A percentile compares a stretch with the other conserved stretches of the same genome.
phyloP scores from a whole-genome alignment of 2,329 filamentous ascomycete species.

The Septoria petroselini region DNA sequence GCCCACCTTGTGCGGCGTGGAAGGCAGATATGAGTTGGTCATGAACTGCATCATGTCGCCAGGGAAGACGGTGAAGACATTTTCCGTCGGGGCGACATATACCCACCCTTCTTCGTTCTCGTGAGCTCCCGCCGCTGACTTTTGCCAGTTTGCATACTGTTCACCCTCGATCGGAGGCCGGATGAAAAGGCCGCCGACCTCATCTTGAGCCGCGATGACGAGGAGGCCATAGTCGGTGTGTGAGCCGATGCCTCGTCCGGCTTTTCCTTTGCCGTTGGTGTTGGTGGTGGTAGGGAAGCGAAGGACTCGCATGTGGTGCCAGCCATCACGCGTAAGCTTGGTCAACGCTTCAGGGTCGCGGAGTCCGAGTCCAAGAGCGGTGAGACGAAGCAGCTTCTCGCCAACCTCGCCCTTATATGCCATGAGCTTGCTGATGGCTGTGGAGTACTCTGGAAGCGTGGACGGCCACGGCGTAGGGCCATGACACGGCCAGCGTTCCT shows the following conservation, averaged over 20 bases:
- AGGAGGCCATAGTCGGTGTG: conserved; percentile 20
- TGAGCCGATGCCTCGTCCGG: conserved; percentile 15
- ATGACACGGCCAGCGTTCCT: conserved; percentile 14
- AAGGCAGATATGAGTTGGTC: conserved; percentile 16
- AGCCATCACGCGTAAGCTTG: conserved; percentile 13
- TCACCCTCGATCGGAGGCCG: conserved; percentile 11
- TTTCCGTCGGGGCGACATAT: conserved; percentile 8
- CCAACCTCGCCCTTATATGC: conserved; percentile 13
- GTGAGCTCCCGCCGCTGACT: conserved; percentile 6
- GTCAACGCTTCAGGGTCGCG: conserved; percentile 4
- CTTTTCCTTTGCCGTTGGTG: conserved; percentile 18
- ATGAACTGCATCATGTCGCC: conserved; percentile 20
- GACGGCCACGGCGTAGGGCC: conserved; percentile 14
- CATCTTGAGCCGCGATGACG: conserved; percentile 18
- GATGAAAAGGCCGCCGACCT: conserved; percentile 18
- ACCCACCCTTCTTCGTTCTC: conserved; percentile 16
- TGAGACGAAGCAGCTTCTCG: conserved; percentile 15
- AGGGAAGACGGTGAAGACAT: conserved; percentile 17
- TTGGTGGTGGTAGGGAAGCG: conserved; percentile 8
- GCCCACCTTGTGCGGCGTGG: conserved; percentile 16
- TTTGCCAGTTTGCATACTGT: conserved; percentile 17
- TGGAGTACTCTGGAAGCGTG: neutral
- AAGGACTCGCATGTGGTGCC: conserved; percentile 19
- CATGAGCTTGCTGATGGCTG: conserved; percentile 14
- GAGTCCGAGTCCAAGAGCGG: conserved; percentile 15